Conservation (phyloP, 805 yeast genomes). For the Kuraishia molischiana region DNA sequence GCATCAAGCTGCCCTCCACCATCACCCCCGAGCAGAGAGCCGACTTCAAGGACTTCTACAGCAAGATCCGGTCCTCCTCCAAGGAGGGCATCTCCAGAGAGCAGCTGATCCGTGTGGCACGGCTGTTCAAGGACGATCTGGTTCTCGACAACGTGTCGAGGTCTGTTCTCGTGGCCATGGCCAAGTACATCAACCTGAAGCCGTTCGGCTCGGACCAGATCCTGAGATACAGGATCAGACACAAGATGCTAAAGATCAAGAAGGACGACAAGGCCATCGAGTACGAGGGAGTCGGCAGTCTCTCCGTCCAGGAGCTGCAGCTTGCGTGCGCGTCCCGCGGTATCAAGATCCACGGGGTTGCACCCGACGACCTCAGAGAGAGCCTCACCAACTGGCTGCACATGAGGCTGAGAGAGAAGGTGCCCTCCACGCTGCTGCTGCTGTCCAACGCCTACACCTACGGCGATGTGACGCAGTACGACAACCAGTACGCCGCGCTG, state of each 20-base stretch:
- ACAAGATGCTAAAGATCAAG: conserved; percentile 76
- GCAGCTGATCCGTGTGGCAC: conserved; percentile 71
- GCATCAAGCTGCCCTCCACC: conserved; percentile 56
- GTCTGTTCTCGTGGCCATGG: conserved; percentile 85
- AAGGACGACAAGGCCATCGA: conserved; percentile 85
- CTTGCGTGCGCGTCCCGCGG: conserved; percentile 92
- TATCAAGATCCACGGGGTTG: conserved; percentile 67
- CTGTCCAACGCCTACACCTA: conserved; percentile 84
- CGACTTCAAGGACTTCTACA: conserved; percentile 69
- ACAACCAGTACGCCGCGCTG: conserved; percentile 60
- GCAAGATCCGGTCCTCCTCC: conserved; percentile 50
- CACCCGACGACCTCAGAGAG: conserved; percentile 68
- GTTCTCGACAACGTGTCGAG: conserved; percentile 88
- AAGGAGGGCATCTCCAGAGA: conserved; percentile 48
- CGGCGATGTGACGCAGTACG: conserved; percentile 31
- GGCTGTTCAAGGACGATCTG: conserved; percentile 86
- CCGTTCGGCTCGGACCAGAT: conserved; percentile 90
- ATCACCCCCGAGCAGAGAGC: conserved; percentile 64
- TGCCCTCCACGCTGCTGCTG: conserved; percentile 82
- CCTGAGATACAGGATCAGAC: conserved; percentile 86
- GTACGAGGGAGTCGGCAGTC: conserved; percentile 82
- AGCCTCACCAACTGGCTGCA: conserved; percentile 82
- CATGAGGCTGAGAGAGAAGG: conserved; percentile 73
- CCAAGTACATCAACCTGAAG: conserved; percentile 79
- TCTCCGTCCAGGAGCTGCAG: conserved; percentile 77